Conservation (phyloP, 2,329 filamentous ascomycete genomes). For the Penicillium psychrosexuale region DNA sequence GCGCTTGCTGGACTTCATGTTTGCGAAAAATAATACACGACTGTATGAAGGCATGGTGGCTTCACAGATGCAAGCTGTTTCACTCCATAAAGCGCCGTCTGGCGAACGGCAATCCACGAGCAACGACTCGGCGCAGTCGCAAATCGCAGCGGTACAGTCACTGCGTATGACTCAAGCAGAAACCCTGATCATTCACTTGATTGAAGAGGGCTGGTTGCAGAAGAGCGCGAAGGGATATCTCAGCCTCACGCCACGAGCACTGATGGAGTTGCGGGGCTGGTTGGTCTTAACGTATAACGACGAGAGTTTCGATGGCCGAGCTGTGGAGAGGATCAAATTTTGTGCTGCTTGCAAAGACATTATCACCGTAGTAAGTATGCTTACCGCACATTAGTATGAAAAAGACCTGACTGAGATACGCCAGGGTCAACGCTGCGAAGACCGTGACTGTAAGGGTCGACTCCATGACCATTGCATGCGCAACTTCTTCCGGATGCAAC, state of each 20-base stretch:
- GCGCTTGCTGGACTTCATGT: conserved; percentile 84
- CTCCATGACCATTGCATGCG: conserved; percentile 74
- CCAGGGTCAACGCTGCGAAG: conserved; percentile 69
- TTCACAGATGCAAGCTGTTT: conserved; percentile 72
- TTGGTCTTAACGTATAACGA: conserved; percentile 90
- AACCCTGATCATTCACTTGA: conserved; percentile 63
- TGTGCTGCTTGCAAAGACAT: conserved; percentile 89
- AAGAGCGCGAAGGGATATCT: conserved; percentile 70
- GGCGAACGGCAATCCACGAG: conserved; percentile 43
- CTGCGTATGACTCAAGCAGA: conserved; percentile 79
- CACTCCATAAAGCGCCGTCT: conserved; percentile 54
- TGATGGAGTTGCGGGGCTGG: conserved; percentile 84
- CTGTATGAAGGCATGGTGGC: conserved; percentile 82
- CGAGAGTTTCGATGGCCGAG: conserved; percentile 51
- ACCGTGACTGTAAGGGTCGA: conserved; percentile 64
- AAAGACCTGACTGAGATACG: conserved; percentile 3
- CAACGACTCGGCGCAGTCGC: conserved; percentile 36
- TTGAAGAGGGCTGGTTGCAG: conserved; percentile 82
- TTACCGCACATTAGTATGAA: neutral
- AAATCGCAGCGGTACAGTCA: conserved; percentile 43
- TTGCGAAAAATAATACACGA: conserved; percentile 78
- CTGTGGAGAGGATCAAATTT: conserved; percentile 72
- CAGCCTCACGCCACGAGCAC: conserved; percentile 67
- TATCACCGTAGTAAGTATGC: conserved; percentile 63
- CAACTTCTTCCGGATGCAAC: conserved; percentile 67